These are phyloP conservation scores for Alectoria sarmentosa DNA, from an alignment of 495 filamentous ascomycete genomes.

Conservation along the genomic window DNA sequence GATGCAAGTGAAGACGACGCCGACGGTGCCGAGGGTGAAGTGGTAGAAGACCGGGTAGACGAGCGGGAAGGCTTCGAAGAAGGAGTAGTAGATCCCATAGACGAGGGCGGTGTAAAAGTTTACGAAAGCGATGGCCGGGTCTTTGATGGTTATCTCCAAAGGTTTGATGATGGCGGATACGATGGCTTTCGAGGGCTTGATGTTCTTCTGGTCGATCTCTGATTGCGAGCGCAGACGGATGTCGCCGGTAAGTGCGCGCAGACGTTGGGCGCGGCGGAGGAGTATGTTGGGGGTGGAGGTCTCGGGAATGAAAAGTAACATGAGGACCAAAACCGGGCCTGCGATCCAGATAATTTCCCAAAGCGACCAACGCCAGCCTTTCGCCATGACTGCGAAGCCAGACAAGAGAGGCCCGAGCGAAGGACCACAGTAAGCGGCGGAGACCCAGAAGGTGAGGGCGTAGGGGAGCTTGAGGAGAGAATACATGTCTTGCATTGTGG, in stretches of 20 bases:
- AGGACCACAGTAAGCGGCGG: constrained; percentile 38
- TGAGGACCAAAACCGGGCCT: constrained; percentile 37
- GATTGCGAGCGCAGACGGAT: constrained; percentile 39
- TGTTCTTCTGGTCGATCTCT: constrained; percentile 45
- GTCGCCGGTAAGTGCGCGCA: constrained; percentile 41
- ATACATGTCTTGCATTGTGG: constrained; percentile 49
- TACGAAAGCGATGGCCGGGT: constrained; percentile 53
- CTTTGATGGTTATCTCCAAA: constrained; percentile 50
- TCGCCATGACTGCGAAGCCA: constrained; percentile 52
- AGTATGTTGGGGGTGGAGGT: constrained; percentile 51
- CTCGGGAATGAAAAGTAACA: constrained; percentile 51
- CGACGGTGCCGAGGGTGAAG: constrained; percentile 54
- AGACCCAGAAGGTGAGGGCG: constrained; percentile 48
- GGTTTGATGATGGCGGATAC: constrained; percentile 55
- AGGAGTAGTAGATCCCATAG: constrained; percentile 57
- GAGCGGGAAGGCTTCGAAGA: constrained; percentile 68
- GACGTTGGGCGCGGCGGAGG: constrained; percentile 48
- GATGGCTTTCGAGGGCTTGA: constrained; percentile 41
- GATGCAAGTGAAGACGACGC: constrained; percentile 59
- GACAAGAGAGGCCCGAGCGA: constrained; percentile 56
- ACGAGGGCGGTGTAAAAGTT: constrained; percentile 52
- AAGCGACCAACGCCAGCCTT: constrained; percentile 51
- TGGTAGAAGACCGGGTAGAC: constrained; percentile 57
- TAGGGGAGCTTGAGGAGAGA: constrained; percentile 48
- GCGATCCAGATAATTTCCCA: constrained; percentile 47